Percentiles rank a stretch among this genome's conserved stretches.
Evolutionary conservation across 177 flowering plant genomes (phyloP).

Genomic region (Telopea speciosissima): DNA sequence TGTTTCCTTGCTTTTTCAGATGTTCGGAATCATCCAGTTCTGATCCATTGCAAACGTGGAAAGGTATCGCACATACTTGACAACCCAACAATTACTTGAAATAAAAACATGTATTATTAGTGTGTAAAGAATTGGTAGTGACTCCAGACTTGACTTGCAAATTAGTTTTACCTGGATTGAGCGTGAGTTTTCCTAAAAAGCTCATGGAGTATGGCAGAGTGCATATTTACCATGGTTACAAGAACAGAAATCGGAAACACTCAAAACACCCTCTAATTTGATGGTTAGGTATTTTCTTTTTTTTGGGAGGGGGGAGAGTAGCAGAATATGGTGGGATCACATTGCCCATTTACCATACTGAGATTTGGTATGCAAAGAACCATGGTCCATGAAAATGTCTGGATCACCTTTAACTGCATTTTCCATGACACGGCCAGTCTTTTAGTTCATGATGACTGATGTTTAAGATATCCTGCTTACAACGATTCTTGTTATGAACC

Average conservation of each 20-base stretch:
- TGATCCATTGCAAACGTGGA: constrained; percentile 88
- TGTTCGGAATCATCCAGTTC: constrained; percentile 80
- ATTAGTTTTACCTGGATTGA: not conserved
- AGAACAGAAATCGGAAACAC: not conserved
- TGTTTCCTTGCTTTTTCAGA: constrained; percentile 36
- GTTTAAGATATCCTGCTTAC: not conserved
- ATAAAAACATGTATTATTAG: not conserved
- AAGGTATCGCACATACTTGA: constrained; percentile 47
- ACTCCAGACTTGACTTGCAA: not conserved
- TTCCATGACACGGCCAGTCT: too few species aligned
- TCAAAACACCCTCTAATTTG: too few species aligned
- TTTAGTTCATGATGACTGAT: too few species aligned
- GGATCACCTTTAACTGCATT: too few species aligned
- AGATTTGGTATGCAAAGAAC: too few species aligned
- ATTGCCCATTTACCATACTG: too few species aligned
- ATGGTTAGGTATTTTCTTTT: too few species aligned
- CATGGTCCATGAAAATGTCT: too few species aligned
- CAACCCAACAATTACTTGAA: not conserved
- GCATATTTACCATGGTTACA: not conserved
- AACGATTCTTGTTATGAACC: not conserved
- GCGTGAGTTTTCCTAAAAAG: not conserved
- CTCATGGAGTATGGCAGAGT: not conserved
- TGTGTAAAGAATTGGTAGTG: not conserved
- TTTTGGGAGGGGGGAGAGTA: too few species aligned
- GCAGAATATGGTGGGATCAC: too few species aligned